A percentile compares a stretch with the other conserved stretches of the same genome.
Evolutionary conservation across 495 filamentous ascomycete genomes (phyloP).

Genomic region (Alectoria sarmentosa): DNA sequence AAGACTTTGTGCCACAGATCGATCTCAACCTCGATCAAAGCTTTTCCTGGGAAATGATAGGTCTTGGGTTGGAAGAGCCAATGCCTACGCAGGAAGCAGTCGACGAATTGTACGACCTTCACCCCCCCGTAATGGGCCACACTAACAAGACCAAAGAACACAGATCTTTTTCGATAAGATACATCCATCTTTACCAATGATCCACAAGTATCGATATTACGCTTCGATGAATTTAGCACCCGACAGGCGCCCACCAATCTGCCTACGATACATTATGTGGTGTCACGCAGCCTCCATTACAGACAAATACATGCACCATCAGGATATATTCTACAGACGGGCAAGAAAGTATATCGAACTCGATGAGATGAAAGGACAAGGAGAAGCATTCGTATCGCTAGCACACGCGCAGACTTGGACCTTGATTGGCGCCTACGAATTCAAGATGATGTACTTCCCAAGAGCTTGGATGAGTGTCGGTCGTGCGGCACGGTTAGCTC

Average conservation of each 20-base stretch:
- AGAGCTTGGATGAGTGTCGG: conserved; percentile 92
- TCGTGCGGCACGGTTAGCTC: conserved; percentile 61
- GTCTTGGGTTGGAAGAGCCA: conserved; percentile 86
- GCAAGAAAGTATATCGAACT: conserved; percentile 83
- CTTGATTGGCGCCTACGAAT: conserved; percentile 78
- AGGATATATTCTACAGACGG: conserved; percentile 78
- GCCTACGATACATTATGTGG: conserved; percentile 92
- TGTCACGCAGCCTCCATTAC: conserved; percentile 73
- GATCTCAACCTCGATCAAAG: conserved; percentile 32
- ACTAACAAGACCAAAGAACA: conserved; percentile 46
- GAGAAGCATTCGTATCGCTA: conserved; percentile 76
- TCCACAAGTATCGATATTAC: conserved; percentile 80
- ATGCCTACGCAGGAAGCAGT: conserved; percentile 81
- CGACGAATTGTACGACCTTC: conserved; percentile 68
- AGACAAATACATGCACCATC: conserved; percentile 69
- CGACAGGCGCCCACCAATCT: conserved; percentile 77
- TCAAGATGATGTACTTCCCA: conserved; percentile 97
- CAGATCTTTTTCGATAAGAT: conserved; percentile 87
- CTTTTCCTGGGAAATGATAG: conserved; percentile 87
- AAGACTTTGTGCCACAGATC: conserved; percentile 17
- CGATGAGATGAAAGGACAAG: conserved; percentile 89
- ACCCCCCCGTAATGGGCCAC: conserved; percentile 3
- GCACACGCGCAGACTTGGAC: conserved; percentile 77
- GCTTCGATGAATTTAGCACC: conserved; percentile 80
- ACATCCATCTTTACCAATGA: conserved; percentile 75